Evolutionary conservation across 164 flowering plant species (phyloP).

Genomic region (Piper longum): DNA sequence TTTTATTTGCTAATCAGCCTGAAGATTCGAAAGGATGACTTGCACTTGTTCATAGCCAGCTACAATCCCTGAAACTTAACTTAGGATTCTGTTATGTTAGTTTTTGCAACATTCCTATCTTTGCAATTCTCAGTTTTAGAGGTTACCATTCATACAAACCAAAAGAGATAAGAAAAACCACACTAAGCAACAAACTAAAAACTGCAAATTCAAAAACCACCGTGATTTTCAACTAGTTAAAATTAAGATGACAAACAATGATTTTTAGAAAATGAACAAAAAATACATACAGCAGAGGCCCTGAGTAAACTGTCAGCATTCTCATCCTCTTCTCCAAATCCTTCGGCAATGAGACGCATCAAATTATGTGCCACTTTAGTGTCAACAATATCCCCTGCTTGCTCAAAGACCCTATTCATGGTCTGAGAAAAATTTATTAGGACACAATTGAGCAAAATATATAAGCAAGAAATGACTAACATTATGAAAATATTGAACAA

Average conservation of each 20-base stretch:
- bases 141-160: too few species aligned
- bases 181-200: too few species aligned
- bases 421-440: slow-evolving; percentile 43
- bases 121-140: too few species aligned
- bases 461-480: neutral
- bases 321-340: slow-evolving; percentile 93
- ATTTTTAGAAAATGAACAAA: slow-evolving; percentile 2
- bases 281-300: slow-evolving; percentile 81
- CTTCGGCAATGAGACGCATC: slow-evolving; percentile 97
- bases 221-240: too few species aligned
- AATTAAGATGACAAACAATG: neutral
- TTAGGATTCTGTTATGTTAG: too few species aligned
- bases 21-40: too few species aligned
- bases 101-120: too few species aligned
- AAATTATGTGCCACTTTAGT: slow-evolving; percentile 84
- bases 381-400: slow-evolving; percentile 93
- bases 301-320: slow-evolving; percentile 79
- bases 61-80: too few species aligned
- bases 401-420: slow-evolving; percentile 98
- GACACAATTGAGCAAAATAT: neutral
- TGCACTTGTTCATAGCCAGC: too few species aligned
- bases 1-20: too few species aligned
- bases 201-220: too few species aligned
- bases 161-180: too few species aligned
- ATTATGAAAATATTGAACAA: neutral